These are phyloP conservation scores for Spiromastix sp. DNA, from an alignment of 2,329 filamentous ascomycete species.

Conservation along the genomic window DNA sequence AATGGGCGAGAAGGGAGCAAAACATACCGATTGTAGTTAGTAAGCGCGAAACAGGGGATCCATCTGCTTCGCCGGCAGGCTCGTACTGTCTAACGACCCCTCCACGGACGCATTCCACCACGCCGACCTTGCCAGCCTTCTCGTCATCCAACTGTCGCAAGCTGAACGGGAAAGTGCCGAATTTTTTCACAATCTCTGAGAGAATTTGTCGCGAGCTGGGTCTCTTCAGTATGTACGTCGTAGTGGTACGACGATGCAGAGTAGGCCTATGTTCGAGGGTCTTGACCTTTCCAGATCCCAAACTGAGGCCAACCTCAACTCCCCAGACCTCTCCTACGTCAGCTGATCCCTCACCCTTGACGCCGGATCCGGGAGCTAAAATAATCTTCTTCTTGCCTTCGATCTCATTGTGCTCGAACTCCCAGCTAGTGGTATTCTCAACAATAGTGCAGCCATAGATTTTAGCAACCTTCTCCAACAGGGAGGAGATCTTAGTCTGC, in stretches of 20 bases:
- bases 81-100: conserved; percentile 94
- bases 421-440: conserved; percentile 96
- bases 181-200: conserved; percentile 94
- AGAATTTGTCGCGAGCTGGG: conserved; percentile 85
- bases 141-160: conserved; percentile 94
- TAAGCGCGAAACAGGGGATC: conserved; percentile 69
- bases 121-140: conserved; percentile 86
- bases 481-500: conserved; percentile 73
- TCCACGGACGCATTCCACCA: conserved; percentile 89
- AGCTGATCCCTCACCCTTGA: conserved; percentile 80
- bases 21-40: conserved; percentile 85
- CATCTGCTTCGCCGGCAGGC: conserved; percentile 88
- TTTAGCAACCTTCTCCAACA: conserved; percentile 87
- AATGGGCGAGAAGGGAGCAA: conserved; percentile 3
- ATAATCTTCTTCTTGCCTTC: conserved; percentile 99
- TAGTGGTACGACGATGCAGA: conserved; percentile 82
- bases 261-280: conserved; percentile 77
- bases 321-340: conserved; percentile 95
- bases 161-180: conserved; percentile 95
- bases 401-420: conserved; percentile 94
- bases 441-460: conserved; percentile 85
- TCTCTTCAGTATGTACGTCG: conserved; percentile 87
- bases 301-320: conserved; percentile 86
- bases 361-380: conserved; percentile 64
- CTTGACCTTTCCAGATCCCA: conserved; percentile 93